These are phyloP conservation scores for Globisporangium orthogonon DNA, from an alignment of 352 stramenopile species.

Conservation along the genomic window DNA sequence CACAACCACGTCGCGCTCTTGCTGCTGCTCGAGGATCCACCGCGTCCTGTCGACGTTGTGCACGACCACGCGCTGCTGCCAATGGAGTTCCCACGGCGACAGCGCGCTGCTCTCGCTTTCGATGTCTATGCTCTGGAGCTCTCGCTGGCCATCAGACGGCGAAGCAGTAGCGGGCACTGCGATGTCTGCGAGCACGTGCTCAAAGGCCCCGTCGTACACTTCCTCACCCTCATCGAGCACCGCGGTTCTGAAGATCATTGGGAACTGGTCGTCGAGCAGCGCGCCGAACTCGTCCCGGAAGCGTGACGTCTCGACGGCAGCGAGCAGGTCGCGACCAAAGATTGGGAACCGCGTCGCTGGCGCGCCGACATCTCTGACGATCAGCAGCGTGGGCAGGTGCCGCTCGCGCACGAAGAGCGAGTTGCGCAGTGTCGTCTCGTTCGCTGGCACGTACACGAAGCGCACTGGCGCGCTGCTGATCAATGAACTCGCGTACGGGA, in stretches of 20 bases:
- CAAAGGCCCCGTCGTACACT: not conserved
- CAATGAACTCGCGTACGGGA: constrained; percentile 6
- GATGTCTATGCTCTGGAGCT: not conserved
- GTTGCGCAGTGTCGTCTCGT: constrained; percentile 18
- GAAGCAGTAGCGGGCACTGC: too few relatives aligned
- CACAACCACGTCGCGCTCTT: constrained; percentile 8
- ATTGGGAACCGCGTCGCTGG: constrained; percentile 12
- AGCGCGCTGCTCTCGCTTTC: not conserved
- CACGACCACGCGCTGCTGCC: not conserved
- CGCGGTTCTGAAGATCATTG: constrained; percentile 2
- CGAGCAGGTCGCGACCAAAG: constrained; percentile 7
- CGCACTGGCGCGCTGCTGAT: constrained; percentile 12
- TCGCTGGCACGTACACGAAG: constrained; percentile 23
- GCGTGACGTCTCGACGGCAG: constrained; percentile 1
- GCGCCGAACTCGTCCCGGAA: constrained; percentile 5
- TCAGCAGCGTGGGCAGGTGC: constrained; percentile 20
- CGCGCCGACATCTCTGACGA: constrained; percentile 17
- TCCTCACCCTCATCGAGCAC: not conserved
- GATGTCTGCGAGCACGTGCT: not conserved
- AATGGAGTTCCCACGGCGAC: constrained; percentile 8
- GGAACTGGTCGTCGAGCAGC: constrained; percentile 5
- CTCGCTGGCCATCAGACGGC: not conserved
- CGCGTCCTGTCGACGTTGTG: not conserved
- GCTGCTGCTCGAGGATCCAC: constrained; percentile 4
- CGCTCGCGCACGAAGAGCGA: constrained; percentile 21